These are phyloP conservation scores for Termitomyces sp. DNA, from an alignment of 768 basidiomycete genomes.

Conservation along the genomic window DNA sequence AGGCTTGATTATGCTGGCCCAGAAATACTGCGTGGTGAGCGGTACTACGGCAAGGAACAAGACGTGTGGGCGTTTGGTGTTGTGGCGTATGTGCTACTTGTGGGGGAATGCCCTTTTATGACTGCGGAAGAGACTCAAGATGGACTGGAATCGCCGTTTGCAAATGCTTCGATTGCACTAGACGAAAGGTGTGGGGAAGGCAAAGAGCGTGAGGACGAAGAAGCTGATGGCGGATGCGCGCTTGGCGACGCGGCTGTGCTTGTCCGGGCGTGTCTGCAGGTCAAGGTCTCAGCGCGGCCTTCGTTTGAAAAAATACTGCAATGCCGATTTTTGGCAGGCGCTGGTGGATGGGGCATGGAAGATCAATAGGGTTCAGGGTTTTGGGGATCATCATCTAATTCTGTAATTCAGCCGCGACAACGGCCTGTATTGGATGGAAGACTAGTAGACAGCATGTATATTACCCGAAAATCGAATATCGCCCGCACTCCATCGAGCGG, in stretches of 20 bases:
- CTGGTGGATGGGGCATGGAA: conserved; percentile 62
- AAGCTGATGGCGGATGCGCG: conserved; percentile 77
- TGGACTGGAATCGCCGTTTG: conserved; percentile 70
- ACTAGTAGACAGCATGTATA: conserved; percentile 5
- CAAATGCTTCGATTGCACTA: conserved; percentile 67
- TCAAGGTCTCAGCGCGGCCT: conserved; percentile 74
- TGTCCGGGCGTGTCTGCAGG: conserved; percentile 77
- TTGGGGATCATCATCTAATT: conserved; percentile 4
- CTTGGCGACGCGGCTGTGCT: conserved; percentile 82
- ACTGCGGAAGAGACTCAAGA: conserved; percentile 89
- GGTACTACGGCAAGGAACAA: conserved; percentile 94
- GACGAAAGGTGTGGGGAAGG: conserved; percentile 78
- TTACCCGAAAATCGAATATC: neutral
- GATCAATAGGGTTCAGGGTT: conserved; percentile 15
- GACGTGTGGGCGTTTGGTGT: conserved; percentile 99
- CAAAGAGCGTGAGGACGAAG: conserved; percentile 68
- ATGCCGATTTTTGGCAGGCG: conserved; percentile 75
- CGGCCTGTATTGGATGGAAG: neutral
- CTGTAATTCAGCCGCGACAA: conserved; percentile 6
- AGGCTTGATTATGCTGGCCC: conserved; percentile 94
- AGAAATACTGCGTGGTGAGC: conserved; percentile 91
- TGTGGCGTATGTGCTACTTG: conserved; percentile 90
- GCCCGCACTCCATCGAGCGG: neutral
- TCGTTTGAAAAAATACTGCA: conserved; percentile 79
- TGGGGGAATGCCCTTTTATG: conserved; percentile 89